Evolutionary conservation across 2,329 filamentous ascomycete species (phyloP).

Genomic region (Penicillium freii): DNA sequence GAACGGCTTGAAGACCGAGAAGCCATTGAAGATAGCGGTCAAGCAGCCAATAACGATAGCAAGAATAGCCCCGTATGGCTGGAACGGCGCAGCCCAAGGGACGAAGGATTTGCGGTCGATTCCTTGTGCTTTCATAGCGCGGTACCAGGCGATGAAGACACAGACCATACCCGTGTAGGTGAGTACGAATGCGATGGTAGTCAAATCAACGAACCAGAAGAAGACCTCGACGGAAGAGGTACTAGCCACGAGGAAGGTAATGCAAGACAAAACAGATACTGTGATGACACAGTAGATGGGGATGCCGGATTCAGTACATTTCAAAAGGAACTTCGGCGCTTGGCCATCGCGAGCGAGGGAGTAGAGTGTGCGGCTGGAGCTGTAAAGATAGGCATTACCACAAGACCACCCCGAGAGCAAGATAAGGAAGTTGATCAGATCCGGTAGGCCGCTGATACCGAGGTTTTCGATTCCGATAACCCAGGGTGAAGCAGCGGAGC

Average conservation of each 20-base stretch:
- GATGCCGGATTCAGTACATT: slow-evolving; percentile 61
- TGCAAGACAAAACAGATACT: slow-evolving; percentile 63
- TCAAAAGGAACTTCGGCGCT: slow-evolving; percentile 56
- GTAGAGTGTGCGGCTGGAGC: slow-evolving; percentile 52
- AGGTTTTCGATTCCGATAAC: slow-evolving; percentile 70
- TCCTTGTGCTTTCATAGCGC: slow-evolving; percentile 66
- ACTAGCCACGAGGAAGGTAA: slow-evolving; percentile 70
- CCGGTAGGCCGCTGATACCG: slow-evolving; percentile 64
- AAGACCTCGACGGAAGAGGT: slow-evolving; percentile 63
- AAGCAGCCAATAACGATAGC: slow-evolving; percentile 54
- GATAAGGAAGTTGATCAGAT: slow-evolving; percentile 71
- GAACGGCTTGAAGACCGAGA: slow-evolving; percentile 41
- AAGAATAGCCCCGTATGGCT: slow-evolving; percentile 69
- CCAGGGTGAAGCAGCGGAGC: slow-evolving; percentile 68
- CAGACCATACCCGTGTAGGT: slow-evolving; percentile 63
- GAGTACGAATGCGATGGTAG: slow-evolving; percentile 31
- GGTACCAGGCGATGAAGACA: slow-evolving; percentile 69
- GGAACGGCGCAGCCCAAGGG: slow-evolving; percentile 66
- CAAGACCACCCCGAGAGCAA: slow-evolving; percentile 69
- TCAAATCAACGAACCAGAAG: slow-evolving; percentile 67
- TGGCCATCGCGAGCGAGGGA: slow-evolving; percentile 48
- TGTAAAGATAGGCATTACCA: slow-evolving; percentile 64
- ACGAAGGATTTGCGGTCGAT: slow-evolving; percentile 60
- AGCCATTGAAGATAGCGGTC: slow-evolving; percentile 68
- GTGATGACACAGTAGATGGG: slow-evolving; percentile 67